Evolutionary conservation across 2,329 filamentous ascomycete species (phyloP), one percentile per base, ranked within the genome.

Genomic region (Colletotrichum sp.): DNA sequence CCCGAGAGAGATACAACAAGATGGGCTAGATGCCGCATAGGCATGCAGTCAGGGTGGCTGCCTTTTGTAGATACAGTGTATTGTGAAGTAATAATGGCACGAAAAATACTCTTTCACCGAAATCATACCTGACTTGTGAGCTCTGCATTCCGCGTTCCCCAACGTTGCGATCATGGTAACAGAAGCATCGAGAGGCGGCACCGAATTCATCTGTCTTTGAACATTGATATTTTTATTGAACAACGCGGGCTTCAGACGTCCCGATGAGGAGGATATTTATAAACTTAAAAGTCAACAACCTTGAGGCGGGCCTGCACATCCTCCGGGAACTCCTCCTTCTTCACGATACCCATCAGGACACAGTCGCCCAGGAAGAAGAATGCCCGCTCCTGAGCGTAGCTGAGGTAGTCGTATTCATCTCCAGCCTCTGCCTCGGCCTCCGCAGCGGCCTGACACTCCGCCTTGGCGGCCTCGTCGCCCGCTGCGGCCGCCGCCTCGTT

Each of bases 301-400:
- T 96, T 97, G 76, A 97, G 82, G 81, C 89, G 90, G 66, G 85
- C 82, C 78, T 89, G 86, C 80, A 98, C 81, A n/a, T 88, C 88
- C 78, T 90, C 89, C 0, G 96, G 95, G 78, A 99, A 85, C 28
- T 98, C 95, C 79, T 96, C 93, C 76, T 88, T 84, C 82, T 90
- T 92, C 52, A 97, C 88, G 52, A 99, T 85, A 0, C 96, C 96
- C 84, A 98, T 85, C 71, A 89, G 87, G 71, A 98, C 87, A 68
- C 95, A 93, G 86, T 99, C 97, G 2, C 96, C 96, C 94, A 96
- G 97, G 86, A 99, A 97, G 85, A 98, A 97, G 86, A 97, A 89
- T 0, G 95, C 96, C 16, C 97, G 90, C 78, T 98, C 95, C 85
- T 98, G 95, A 9, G 97, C 93, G 85, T 98, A 99, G 13, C 91